Conservation (phyloP, 176 grass and related monocot species). For the Metroxylon sagu region DNA sequence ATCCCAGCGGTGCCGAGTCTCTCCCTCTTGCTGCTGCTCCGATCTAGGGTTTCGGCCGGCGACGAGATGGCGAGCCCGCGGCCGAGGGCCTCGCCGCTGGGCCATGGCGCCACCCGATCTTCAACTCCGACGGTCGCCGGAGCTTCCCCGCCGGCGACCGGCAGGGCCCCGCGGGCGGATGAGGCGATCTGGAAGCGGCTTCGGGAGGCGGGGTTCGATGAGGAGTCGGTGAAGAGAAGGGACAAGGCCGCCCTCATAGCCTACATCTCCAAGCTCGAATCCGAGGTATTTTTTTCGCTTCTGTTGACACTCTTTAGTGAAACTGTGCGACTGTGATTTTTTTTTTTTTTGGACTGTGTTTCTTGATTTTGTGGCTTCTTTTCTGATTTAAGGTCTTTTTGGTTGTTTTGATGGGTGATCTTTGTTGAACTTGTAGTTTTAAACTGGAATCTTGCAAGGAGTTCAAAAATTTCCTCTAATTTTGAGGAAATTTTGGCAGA, state of each 20-base stretch:
- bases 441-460: no score
- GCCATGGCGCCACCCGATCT: not conserved
- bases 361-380: no score
- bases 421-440: no score
- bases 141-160: not conserved
- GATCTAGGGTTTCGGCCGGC: slow-evolving; percentile 53
- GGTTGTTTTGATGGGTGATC: no score
- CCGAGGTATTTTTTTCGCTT: slow-evolving; percentile 35
- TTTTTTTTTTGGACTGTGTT: not conserved
- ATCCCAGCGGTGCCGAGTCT: no score
- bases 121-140: not conserved
- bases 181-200: slow-evolving; percentile 90
- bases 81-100: slow-evolving; percentile 6
- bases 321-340: no score
- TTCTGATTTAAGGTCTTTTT: no score
- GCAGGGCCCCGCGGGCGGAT: slow-evolving; percentile 17
- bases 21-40: not conserved
- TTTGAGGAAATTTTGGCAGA: no score
- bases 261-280: slow-evolving; percentile 71
- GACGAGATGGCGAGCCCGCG: slow-evolving; percentile 58
- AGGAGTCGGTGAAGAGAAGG: slow-evolving; percentile 59
- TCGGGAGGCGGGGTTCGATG: slow-evolving; percentile 65
- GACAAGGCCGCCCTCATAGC: slow-evolving; percentile 64
- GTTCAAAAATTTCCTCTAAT: no score
- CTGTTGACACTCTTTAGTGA: not conserved